A percentile compares a stretch with the other conserved stretches of the same genome.
phyloP scores from a whole-genome alignment of 1,139 yeast species.

The Scheffersomyces segobiensis region DNA sequence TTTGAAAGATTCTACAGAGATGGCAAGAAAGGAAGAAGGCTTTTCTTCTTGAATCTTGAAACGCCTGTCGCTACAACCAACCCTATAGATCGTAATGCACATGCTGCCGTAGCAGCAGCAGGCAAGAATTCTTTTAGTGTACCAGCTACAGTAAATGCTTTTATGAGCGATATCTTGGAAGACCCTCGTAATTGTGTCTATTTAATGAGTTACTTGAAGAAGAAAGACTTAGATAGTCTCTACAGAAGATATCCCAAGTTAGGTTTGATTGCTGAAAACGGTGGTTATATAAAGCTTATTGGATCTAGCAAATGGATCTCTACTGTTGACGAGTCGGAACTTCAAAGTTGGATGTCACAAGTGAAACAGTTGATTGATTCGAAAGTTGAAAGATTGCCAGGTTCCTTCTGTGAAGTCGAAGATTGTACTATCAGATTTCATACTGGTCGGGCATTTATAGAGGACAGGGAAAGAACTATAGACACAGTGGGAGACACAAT shows the following conservation, averaged over 20 bases:
- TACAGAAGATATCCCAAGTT: conserved; percentile 67
- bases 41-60: conserved; percentile 59
- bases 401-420: conserved; percentile 68
- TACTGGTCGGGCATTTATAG: conserved; percentile 59
- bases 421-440: conserved; percentile 78
- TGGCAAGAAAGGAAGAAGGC: conserved; percentile 35
- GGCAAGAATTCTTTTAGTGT: conserved; percentile 35
- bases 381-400: conserved; percentile 78
- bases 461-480: conserved; percentile 65
- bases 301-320: conserved; percentile 64
- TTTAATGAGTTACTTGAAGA: conserved; percentile 64
- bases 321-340: conserved; percentile 53
- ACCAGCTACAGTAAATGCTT: conserved; percentile 50
- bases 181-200: conserved; percentile 65
- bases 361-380: conserved; percentile 61
- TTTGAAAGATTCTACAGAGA: conserved; percentile 40
- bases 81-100: conserved; percentile 12
- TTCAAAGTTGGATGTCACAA: conserved; percentile 61
- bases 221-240: conserved; percentile 63
- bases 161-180: conserved; percentile 49
- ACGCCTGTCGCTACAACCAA: conserved; percentile 32
- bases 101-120: conserved; percentile 11
- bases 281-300: conserved; percentile 67
- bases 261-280: conserved; percentile 89
- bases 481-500: conserved; percentile 82